Base-by-base conservation (phyloP, 331 rosid genomes). In the Pyracantha coccinea region DNA sequence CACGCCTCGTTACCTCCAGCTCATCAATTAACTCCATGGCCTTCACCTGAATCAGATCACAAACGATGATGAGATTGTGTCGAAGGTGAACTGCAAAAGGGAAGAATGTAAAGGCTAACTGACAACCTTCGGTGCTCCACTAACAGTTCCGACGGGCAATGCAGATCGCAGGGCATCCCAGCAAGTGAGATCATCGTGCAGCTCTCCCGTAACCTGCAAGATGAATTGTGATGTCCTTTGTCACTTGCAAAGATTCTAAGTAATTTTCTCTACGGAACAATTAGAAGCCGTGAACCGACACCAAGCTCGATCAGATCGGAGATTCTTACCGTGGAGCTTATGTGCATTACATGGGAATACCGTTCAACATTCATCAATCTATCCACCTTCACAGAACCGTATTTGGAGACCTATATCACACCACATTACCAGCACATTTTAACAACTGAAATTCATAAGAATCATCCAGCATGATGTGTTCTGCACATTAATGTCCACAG, bases 261-360 rank as follows among this genome's bases (percentile, higher is more conserved):
- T 29, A 16, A 35, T 60, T 25, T 16, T 60, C 31, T 7, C 24
- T 16, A 29, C 20, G 15, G 44, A 17, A 63, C 21, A 29, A 4
- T 17, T 29, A 17, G 68, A 63, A 29, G 17, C 15, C 69, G 11
- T 35, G 38, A 65, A 65, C 28, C 1, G 69, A 65, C 27, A 17
- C 33, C 21, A 35, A 72, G 33, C 52, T 21, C 2, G 1, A 33
- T 55, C 52, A 55, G 38, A 15, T 24, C 5, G 4, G 29, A 31
- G 60, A 61, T 79, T 81, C 80, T 69, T 29, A 89, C 98, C 35
- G 98, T 93, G 50, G 98, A 93, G 83, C 98, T 93, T 62, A 93
- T 89, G 84, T 93, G 98, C 98, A 93, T 93, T 20, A 91, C 98
- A 64, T 89, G 96, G 78, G 97, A 93, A 83, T 89, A 91, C 10